A percentile compares a stretch with the other conserved stretches of the same genome.
Evolutionary conservation across 768 basidiomycete genomes (phyloP).

Genomic region (Mycena albidolilacea): DNA sequence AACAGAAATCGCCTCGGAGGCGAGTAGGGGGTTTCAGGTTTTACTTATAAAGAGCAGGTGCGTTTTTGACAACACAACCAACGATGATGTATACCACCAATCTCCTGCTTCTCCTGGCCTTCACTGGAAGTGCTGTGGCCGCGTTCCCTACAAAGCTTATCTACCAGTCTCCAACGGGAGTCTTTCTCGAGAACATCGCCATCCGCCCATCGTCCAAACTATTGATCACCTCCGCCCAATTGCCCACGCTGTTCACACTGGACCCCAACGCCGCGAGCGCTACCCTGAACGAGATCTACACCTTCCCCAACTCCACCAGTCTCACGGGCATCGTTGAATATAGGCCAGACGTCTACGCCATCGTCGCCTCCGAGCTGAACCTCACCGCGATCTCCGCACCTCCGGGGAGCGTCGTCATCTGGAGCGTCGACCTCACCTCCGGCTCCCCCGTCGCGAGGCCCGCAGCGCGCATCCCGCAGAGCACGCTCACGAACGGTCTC

Average conservation of each 20-base stretch:
- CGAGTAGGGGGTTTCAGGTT: too few species aligned
- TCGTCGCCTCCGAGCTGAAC: conserved; percentile 26
- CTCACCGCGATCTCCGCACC: conserved; percentile 9
- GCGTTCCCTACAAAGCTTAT: too few species aligned
- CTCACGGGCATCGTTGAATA: conserved; percentile 25
- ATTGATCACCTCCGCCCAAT: neutral
- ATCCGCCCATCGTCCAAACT: neutral
- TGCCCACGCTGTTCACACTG: conserved; percentile 24
- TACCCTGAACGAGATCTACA: conserved; percentile 17
- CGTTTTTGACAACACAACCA: too few species aligned
- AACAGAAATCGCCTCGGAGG: too few species aligned
- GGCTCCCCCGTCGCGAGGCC: neutral
- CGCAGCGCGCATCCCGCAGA: neutral
- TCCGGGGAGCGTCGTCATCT: conserved; percentile 29
- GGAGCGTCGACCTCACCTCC: conserved; percentile 14
- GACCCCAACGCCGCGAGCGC: conserved; percentile 18
- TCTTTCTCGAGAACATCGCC: conserved; percentile 21
- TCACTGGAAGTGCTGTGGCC: too few species aligned
- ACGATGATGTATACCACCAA: too few species aligned
- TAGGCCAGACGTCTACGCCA: conserved; percentile 27
- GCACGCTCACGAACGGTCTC: neutral
- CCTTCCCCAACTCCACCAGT: conserved; percentile 23
- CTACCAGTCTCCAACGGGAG: conserved; percentile 18
- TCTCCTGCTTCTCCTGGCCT: too few species aligned
- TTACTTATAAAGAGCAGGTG: too few species aligned